Conservation (phyloP, 2,329 filamentous ascomycete species). For the Knufia petricola region DNA sequence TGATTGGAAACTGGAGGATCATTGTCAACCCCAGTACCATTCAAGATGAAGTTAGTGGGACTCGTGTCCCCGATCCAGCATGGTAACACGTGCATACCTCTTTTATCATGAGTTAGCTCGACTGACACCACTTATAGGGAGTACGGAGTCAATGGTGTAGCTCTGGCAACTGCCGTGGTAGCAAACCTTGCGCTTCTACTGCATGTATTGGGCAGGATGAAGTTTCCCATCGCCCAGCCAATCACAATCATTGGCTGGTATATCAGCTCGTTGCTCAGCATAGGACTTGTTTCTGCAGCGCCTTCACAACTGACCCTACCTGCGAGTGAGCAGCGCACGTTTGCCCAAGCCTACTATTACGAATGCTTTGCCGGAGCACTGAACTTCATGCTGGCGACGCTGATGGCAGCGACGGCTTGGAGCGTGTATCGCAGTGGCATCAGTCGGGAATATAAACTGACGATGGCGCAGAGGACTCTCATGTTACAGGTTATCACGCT, state of each 20-base stretch:
- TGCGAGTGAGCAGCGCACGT: not conserved
- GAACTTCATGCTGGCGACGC: conserved; percentile 44
- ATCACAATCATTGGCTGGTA: conserved; percentile 15
- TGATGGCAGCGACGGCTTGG: conserved; percentile 45
- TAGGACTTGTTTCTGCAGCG: conserved; percentile 10
- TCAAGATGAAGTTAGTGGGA: conserved; percentile 11
- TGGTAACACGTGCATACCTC: too few species aligned
- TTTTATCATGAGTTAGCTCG: too few species aligned
- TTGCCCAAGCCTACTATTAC: conserved; percentile 47
- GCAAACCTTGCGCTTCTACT: conserved; percentile 12
- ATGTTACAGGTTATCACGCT: conserved; percentile 34
- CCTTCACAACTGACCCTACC: conserved; percentile 9
- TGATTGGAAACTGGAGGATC: conserved; percentile 11
- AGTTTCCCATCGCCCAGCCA: conserved; percentile 5
- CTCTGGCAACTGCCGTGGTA: conserved; percentile 7
- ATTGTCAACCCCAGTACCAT: conserved; percentile 6
- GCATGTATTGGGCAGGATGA: conserved; percentile 8
- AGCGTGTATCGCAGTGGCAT: conserved; percentile 44
- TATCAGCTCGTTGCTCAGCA: conserved; percentile 10
- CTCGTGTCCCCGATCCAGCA: too few species aligned
- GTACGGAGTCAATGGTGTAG: conserved; percentile 11
- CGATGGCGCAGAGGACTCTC: conserved; percentile 43
- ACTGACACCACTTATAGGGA: too few species aligned
- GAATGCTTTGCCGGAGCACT: conserved; percentile 46
- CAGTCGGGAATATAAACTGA: conserved; percentile 38